Base-by-base conservation (phyloP, 1,284 basidiomycete species). In the Apiotrichum domesticum region DNA sequence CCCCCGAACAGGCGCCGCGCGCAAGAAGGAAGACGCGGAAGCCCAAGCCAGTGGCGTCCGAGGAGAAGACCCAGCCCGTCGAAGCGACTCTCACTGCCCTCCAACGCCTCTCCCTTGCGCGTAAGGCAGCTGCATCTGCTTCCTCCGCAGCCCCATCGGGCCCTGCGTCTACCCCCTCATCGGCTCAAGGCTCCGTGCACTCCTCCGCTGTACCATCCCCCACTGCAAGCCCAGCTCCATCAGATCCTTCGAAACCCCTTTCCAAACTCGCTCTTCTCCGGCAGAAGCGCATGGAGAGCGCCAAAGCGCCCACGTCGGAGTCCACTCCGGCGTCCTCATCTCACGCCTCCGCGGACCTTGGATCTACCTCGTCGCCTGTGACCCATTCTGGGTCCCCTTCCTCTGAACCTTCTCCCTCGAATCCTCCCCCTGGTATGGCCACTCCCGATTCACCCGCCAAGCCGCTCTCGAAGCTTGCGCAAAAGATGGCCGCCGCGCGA, bases 241-340 rank as follows among this genome's bases (percentile, higher is more conserved):
- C 52, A 6, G n/a, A 42, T 29, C 32, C 49, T 8, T 57, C 70
- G 55, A 77, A 76, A 48, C 80, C 75, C 6, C 77, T 82, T 54
- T 88, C 87, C 11, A 89, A 89, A 69, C 78, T 89, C 3, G 86
- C 86, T 3, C 78, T 84, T 56, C 78, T 87, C 6, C 84, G 84
- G 1, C 82, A 83, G 73, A 81, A 84, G 54, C 81, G 41, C 6
- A 42, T 42, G 41, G 41, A 42, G 41, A n/a, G 37, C 8, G 14
- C 37, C 29, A 29, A 29, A 29, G 29, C 29, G 29, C 29, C 29
- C 29, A 29, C 29, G 29, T 29, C 29, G 29, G 29, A 29, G 29
- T 29, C 29, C 29, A 29, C 29, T 29, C 29, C 29, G 29, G 29
- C 29, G 29, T 29, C 29, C 3, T 29, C 29, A 29, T 29, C 29